Base-by-base conservation (phyloP, 768 basidiomycete genomes). In the Tricholoma flavovirens region DNA sequence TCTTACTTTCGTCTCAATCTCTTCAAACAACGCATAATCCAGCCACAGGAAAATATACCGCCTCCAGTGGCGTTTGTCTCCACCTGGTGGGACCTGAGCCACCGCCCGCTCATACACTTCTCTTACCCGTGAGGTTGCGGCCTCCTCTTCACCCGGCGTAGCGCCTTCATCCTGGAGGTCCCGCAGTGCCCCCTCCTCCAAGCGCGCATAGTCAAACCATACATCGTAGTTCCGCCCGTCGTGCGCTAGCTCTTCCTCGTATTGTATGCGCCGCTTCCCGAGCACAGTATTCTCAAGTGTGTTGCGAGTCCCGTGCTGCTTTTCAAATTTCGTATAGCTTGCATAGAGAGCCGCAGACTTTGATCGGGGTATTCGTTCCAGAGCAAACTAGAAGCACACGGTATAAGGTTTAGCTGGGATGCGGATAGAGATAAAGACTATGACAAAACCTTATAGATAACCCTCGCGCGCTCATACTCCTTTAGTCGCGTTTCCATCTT, bases 401-500 rank as follows among this genome's bases (percentile, higher is more conserved):
- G n/a, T 51, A 26, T 51, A 57, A 42, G 8, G 32, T 4, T 33
- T 33, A 35, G n/a, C 24, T 26, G 43, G 42, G 15, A 36, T 33
- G 12, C 5, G 7, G 29, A 48, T n/a, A 22, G 7, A 51, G 26
- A 50, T 19, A 15, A 43, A 26, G 43, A 49, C 35, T 35, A 17
- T 17, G 30, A 1, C 6, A 7, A 46, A 19, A 87, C 95, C 79
- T 98, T 98, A 76, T 96, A 98, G 61, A 98, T 98, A 24, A 97
- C 93, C 55, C 97, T 78, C 3, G 97, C 95, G 38, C 97, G 88
- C 55, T 99, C 97, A 68, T 86, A 97, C 73, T 99, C 97, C 73
- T 98, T 98, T 65, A 93, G 67, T 53, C 97, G 78, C 6, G 85
- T 96, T 75, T 99, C 97, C 94, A 98, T 98, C 75, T 91, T 93